Conservation (phyloP, 169 alveolate genomes). For the Plasmodium coatneyi region DNA sequence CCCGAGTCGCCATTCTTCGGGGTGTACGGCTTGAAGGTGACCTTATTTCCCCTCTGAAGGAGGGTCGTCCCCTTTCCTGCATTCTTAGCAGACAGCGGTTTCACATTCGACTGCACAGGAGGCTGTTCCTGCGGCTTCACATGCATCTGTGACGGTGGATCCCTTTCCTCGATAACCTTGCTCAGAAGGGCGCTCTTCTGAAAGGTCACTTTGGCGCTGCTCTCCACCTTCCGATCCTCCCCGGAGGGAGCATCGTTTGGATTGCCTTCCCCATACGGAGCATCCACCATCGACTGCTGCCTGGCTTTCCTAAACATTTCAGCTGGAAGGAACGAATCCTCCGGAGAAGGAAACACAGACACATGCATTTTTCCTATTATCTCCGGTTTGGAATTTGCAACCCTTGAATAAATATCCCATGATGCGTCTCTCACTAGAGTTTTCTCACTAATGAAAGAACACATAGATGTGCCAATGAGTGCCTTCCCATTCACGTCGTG, state of each 20-base stretch:
- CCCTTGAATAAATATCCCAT: slow-evolving; percentile 80
- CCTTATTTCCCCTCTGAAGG: slow-evolving; percentile 17
- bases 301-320: slow-evolving; percentile 78
- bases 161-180: not conserved
- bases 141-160: not conserved
- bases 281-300: not conserved
- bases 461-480: slow-evolving; percentile 75
- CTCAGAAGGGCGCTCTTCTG: not conserved
- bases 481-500: slow-evolving; percentile 46
- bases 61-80: not conserved
- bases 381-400: slow-evolving; percentile 62
- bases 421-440: slow-evolving; percentile 78
- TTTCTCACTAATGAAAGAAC: slow-evolving; percentile 78
- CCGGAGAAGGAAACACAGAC: slow-evolving; percentile 82
- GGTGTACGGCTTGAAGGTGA: slow-evolving; percentile 38
- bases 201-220: not conserved
- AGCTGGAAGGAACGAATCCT: slow-evolving; percentile 86
- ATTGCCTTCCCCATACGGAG: not conserved
- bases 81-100: not conserved
- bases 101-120: not conserved
- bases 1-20: slow-evolving; percentile 22
- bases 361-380: slow-evolving; percentile 83
- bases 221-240: not conserved
- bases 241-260: not conserved
- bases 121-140: not conserved